Conservation (phyloP, 192 early-diverging fungal species). For the Dispira simplex region DNA sequence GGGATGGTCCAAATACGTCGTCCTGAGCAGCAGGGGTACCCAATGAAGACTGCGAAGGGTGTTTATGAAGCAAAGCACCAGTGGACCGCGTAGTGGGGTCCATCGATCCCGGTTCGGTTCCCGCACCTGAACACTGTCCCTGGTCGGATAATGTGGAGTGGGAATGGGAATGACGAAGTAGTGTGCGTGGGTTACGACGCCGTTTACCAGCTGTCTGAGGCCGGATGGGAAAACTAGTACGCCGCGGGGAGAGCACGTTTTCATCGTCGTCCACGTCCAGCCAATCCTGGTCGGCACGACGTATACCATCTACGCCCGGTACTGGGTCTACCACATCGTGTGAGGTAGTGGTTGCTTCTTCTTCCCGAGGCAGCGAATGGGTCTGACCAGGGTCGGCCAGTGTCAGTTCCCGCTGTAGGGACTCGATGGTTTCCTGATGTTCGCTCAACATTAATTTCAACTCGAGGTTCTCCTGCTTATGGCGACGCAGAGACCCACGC, state of each 20-base stretch:
- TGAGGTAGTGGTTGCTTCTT: too few relatives aligned
- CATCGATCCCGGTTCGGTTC: too few relatives aligned
- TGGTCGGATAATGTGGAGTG: too few relatives aligned
- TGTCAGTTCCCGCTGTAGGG: constrained; percentile 26
- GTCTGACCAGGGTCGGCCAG: not conserved
- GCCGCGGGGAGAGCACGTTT: not conserved
- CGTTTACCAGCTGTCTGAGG: not conserved
- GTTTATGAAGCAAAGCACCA: too few relatives aligned
- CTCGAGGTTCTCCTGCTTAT: constrained; percentile 36
- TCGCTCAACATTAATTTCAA: constrained; percentile 34
- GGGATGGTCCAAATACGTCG: constrained; percentile 1
- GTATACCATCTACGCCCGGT: not conserved
- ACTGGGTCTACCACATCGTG: too few relatives aligned
- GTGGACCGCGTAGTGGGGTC: too few relatives aligned
- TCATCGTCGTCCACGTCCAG: constrained; percentile 9
- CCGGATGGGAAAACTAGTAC: not conserved
- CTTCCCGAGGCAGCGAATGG: too few relatives aligned
- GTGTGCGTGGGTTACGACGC: too few relatives aligned
- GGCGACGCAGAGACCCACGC: constrained; percentile 30
- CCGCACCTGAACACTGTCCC: too few relatives aligned
- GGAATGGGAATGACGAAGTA: too few relatives aligned
- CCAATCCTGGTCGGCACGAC: not conserved
- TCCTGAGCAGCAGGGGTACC: not conserved
- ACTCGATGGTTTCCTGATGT: constrained; percentile 39
- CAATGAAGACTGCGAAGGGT: not conserved